Evolutionary conservation across 257 asterid species (phyloP).

Genomic region (Nicotiana obtusifolia): DNA sequence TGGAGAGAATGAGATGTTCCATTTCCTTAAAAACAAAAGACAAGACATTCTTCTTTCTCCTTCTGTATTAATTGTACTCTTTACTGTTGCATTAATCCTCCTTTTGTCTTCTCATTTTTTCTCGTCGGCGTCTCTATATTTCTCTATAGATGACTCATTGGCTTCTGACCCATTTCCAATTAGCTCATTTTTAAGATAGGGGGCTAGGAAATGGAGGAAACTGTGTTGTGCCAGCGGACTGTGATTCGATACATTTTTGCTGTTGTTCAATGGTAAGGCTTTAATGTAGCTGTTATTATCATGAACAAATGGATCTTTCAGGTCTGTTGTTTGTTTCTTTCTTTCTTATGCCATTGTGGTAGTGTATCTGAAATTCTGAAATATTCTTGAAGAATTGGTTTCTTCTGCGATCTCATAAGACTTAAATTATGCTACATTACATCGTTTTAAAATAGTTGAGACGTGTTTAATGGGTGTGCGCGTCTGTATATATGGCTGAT

Average conservation of each 20-base stretch:
- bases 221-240: constrained; percentile 23
- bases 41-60: neutral
- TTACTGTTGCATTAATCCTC: neutral
- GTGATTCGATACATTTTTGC: constrained; percentile 29
- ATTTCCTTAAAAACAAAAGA: neutral
- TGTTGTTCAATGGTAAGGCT: constrained; percentile 38
- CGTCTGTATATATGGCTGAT: neutral
- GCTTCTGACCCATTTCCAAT: neutral
- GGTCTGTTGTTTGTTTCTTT: neutral
- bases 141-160: neutral
- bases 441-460: neutral
- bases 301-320: constrained; percentile 49
- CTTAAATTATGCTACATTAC: neutral
- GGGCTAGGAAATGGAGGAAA: constrained; percentile 25
- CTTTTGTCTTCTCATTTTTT: neutral
- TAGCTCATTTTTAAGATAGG: neutral
- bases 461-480: neutral
- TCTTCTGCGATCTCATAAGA: neutral
- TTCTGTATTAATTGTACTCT: neutral
- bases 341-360: neutral
- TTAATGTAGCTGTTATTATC: constrained; percentile 40
- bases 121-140: neutral
- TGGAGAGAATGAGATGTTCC: neutral
- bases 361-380: neutral
- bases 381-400: no score